Evolutionary conservation across 2,329 filamentous ascomycete genomes (phyloP), one percentile per base, ranked within the genome.

Genomic region (Hymenoscyphus salicellus): DNA sequence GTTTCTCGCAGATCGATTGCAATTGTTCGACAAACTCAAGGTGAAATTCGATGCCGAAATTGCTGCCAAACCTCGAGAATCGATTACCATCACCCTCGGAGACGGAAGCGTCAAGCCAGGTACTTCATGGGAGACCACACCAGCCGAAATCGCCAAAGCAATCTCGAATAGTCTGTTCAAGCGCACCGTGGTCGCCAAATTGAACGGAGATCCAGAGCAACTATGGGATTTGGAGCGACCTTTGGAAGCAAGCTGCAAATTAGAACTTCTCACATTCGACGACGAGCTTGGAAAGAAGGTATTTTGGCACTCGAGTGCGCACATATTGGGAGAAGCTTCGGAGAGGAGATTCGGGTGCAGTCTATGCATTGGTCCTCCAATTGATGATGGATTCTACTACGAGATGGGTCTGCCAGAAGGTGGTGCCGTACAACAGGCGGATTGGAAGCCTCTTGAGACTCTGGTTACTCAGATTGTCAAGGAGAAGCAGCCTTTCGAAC

Each of bases 261-360:
- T 99, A 32, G 90, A 93, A 74, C 83, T 97, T 62, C 83, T 98
- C 68, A 88, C 90, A 69, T 99, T 98, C 72, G 88, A 92, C 74
- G 78, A 84, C 69, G 80, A 83, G 58, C 75, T 73, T 79, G 94
- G 92, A 73, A 93, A 95, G 81, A 92, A 92, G 77, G 94, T 98
- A 63, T 99, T 97, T 81, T 99, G 94, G 94, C 95, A 98, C 79
- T 96, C 92, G 23, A 94, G 90, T 73, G 95, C 95, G 55, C 95
- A 99, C 77, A 89, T 96, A 69, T 86, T 99, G n/a, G 95, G 95
- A 71, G 95, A 98, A 79, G 93, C 93, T 66, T 91, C 90, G 59
- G 95, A 99, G 79, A 86, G 90, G 75, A 86, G 93, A 73, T 99
- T 93, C 75, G 92, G 93, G 66, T 97, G 94, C 79, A 89, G 91